These are phyloP conservation scores for Lentinula edodes DNA, from an alignment of 768 basidiomycete genomes.

Conservation along the genomic window DNA sequence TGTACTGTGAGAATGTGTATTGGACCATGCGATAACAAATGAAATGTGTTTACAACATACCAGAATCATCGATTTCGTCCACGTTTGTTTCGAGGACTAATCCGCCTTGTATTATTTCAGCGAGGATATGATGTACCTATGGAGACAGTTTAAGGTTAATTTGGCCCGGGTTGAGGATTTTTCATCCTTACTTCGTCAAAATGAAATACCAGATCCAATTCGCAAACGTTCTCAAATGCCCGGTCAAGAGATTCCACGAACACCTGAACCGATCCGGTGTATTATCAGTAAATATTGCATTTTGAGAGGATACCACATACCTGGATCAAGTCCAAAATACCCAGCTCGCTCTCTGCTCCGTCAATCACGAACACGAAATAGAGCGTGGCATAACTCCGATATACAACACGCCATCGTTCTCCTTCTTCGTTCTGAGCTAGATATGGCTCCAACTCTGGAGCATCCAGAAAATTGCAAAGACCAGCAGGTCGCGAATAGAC, in stretches of 20 bases:
- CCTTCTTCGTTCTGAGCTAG: conserved; percentile 53
- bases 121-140: conserved; percentile 89
- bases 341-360: conserved; percentile 92
- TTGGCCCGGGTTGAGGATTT: neutral
- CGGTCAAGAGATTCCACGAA: conserved; percentile 96
- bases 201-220: conserved; percentile 96
- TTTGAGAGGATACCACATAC: conserved; percentile 33
- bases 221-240: conserved; percentile 97
- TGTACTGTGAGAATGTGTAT: conserved; percentile 42
- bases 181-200: conserved; percentile 79
- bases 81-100: conserved; percentile 94
- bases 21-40: neutral
- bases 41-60: conserved; percentile 32
- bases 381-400: conserved; percentile 92
- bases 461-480: conserved; percentile 96
- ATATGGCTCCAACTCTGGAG: conserved; percentile 76
- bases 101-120: conserved; percentile 96
- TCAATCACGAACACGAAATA: conserved; percentile 98
- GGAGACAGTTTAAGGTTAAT: neutral
- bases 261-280: conserved; percentile 48
- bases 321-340: conserved; percentile 94
- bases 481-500: conserved; percentile 75
- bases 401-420: conserved; percentile 82
- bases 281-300: neutral
- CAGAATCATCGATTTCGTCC: conserved; percentile 70